Evolutionary conservation across 805 yeast genomes (phyloP), one percentile per base, ranked within the genome.

Genomic region (Candida vaughaniae): DNA sequence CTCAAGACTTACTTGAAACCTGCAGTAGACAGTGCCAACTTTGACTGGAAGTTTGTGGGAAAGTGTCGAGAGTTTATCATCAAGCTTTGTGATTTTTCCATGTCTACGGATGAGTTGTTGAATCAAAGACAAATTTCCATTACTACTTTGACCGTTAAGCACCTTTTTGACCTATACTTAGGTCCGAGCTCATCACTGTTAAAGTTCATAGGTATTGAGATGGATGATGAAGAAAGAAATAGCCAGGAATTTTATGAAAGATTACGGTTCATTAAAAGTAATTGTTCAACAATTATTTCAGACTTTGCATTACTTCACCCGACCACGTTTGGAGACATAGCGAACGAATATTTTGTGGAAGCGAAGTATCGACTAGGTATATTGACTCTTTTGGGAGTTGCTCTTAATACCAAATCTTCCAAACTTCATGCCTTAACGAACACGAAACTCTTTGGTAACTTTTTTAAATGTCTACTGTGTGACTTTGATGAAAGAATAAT

Each of bases 1-100:
- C 62, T 76, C 32, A 57, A 62, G 19, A 62, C 71, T 23, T 71
- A 77, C 40, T 48, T 70, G 9, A 60, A 60, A 9, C 74, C 77
- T 0, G 79, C 83, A 0, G 59, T 79, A 3, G 81, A 80, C 47
- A 75, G 83, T 23, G 80, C 82, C 0, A 82, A 85, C 2, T 62
- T 58, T 35, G 69, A 64, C 37, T 47, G 65, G n/a, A 50, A 49
- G 6, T 60, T 73, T 40, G 67, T 68, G 8, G 47, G 45, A 8
- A 57, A 58, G 31, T 36, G 65, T 8, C 42, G 67, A 31, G 47
- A 44, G 8, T 56, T 67, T 17, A 48, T 68, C 4, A 28, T 26
- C 14, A 48, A 49, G 2, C 33, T 62, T 7, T 41, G 45, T 10
- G 43, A 51, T 22, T 27, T 36, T 5, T 27, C 30, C 22, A 29